A percentile compares a stretch with the other conserved stretches of the same genome.
Conservation (phyloP, 495 filamentous ascomycete genomes). For the Penicillium cataractarum region DNA sequence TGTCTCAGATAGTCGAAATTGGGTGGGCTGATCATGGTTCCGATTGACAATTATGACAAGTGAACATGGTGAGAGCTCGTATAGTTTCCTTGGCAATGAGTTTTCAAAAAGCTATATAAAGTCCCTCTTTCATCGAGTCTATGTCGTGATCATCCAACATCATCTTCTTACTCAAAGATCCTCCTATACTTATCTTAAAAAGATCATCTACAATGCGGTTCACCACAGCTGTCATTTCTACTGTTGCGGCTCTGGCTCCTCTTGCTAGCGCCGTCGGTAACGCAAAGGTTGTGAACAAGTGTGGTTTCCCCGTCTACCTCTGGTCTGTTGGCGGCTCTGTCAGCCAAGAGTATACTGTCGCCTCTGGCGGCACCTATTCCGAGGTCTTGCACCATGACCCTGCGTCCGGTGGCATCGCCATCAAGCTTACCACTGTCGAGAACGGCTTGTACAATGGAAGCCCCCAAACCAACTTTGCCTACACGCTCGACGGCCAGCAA, state of each 20-base stretch:
- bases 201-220: slow-evolving; percentile 35
- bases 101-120: background rate
- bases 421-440: slow-evolving; percentile 55
- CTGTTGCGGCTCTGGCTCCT: slow-evolving; percentile 34
- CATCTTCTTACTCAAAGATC: background rate
- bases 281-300: slow-evolving; percentile 58
- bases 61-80: background rate
- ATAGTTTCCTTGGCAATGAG: background rate
- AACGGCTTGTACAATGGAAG: slow-evolving; percentile 55
- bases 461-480: slow-evolving; percentile 57
- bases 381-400: slow-evolving; percentile 50
- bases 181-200: background rate
- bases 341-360: slow-evolving; percentile 42
- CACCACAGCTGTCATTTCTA: slow-evolving; percentile 30
- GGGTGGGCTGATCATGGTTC: background rate
- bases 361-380: slow-evolving; percentile 31
- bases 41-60: background rate
- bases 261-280: slow-evolving; percentile 50
- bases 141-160: background rate
- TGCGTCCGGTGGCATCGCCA: slow-evolving; percentile 53
- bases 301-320: slow-evolving; percentile 49
- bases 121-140: background rate
- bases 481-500: slow-evolving; percentile 45
- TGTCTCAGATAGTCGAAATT: background rate
- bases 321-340: slow-evolving; percentile 59